phyloP scores from a whole-genome alignment of 2,329 filamentous ascomycete genomes.

The Arthroderma sp. region DNA sequence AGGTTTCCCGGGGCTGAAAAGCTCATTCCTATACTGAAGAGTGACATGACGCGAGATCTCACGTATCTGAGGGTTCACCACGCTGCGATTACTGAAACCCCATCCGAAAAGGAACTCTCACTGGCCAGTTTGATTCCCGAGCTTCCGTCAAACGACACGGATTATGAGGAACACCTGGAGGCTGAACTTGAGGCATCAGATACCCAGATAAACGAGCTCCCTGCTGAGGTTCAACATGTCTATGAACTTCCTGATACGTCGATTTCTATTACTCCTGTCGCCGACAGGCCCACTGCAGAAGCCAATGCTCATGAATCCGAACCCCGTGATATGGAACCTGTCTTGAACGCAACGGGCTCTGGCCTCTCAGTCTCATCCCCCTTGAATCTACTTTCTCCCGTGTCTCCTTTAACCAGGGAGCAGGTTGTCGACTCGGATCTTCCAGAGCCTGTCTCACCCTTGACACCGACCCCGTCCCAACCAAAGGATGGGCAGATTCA shows the following conservation, averaged over 20 bases:
- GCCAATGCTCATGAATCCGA: not conserved
- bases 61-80: slow-evolving; percentile 45
- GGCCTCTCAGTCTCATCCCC: not conserved
- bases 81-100: slow-evolving; percentile 37
- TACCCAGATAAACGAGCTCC: slow-evolving; percentile 24
- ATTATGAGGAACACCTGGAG: slow-evolving; percentile 16
- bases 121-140: slow-evolving; percentile 20
- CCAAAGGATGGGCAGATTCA: slow-evolving; percentile 22
- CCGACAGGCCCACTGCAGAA: not conserved
- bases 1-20: slow-evolving; percentile 40
- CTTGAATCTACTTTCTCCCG: not conserved
- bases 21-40: slow-evolving; percentile 38
- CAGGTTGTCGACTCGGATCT: not conserved
- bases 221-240: slow-evolving; percentile 16
- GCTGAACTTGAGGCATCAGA: slow-evolving; percentile 18
- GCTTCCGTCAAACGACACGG: slow-evolving; percentile 12
- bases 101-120: slow-evolving; percentile 18
- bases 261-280: slow-evolving; percentile 9
- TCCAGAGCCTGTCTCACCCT: not conserved
- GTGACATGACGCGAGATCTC: slow-evolving; percentile 34
- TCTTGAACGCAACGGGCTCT: slow-evolving; percentile 1
- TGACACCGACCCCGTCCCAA: slow-evolving; percentile 9
- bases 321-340: not conserved
- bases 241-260: slow-evolving; percentile 29
- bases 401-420: too few relatives aligned